Evolutionary conservation across 148 eudicot genomes (phyloP), one percentile per base, ranked within the genome.

Genomic region (Spergularia bocconei): DNA sequence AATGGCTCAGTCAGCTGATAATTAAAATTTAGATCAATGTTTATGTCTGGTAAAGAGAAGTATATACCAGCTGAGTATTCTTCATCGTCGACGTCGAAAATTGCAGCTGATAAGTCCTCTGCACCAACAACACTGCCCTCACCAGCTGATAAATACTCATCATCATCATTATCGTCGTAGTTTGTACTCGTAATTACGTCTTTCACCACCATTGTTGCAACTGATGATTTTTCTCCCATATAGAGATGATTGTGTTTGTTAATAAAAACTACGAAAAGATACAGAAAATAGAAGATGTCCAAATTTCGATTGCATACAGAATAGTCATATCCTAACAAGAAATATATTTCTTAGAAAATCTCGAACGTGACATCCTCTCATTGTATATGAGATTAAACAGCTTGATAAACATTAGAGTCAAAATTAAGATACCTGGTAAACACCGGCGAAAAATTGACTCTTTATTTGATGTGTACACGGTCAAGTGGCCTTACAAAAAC

Each of bases 31-130:
- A 61, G 61, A 47, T 65, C 69, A n/a, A 74, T 62, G 52, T 41
- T 51, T 23, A 79, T 63, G 48, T 73, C 82, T 50, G 82, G 74
- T 39, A 74, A 74, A 20, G 69, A 73, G 62, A 67, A 74, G 63
- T 74, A 79, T 1, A 68, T 59, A 23, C 78, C 78, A 5, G 67
- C 77, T n/a, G 60, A 58, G 21, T 72, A 48, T 10, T 58, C 72
- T 54, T 55, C 72, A 38, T 77, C 75, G 13, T n/a, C 41, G 23
- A 62, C 41, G 41, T 70, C 66, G 41, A 66, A 21, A n/a, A 51
- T 36, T 17, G 63, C 75, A 58, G 66, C 57, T 57, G 71, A 44
- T 57, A 59, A 23, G 58, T 57, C 64, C 5, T 65, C 71, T 11
- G 44, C 56, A 55, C 64, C 76, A 11, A 17, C 21, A 16, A 17